Evolutionary conservation across 208 protist species (phyloP), one percentile per base, ranked within the genome.

Genomic region (Wallacemonas rigidus): DNA sequence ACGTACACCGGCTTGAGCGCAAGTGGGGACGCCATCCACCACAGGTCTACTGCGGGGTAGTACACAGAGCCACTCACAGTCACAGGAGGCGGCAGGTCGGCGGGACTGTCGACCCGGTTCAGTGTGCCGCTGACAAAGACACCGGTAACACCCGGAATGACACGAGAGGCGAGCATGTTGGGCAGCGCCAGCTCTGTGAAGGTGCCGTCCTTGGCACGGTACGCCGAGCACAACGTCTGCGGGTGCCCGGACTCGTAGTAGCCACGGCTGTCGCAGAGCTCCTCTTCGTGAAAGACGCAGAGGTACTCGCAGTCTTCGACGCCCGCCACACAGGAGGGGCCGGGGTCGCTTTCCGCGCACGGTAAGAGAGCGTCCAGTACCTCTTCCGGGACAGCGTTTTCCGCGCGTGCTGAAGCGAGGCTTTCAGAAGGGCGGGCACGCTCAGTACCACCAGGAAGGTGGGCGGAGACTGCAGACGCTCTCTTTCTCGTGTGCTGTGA

Each of bases 21-120:
- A 36, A 95, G 75, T 5, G 88, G 90, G 2, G 87, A 88, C 1
- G 80, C 79, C 90, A 95, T 92, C 87, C 87, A 95, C 85, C 85
- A 95, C 55, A 89, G 26, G 57, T 95, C 84, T 2, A 78, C 67
- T 0, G 80, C 87, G 8, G 83, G 77, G 14, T 80, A 72, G 72
- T 88, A 91, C 2, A 47, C 55, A 62, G 75, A 50, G 2, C 79
- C 82, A 9, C 75, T 74, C 6, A 85, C 44, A 39, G 76, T 76
- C 38, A 95, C 43, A 1, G 77, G 45, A 1, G 48, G 41, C 1
- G 83, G 54, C 38, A 60, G 58, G 43, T 54, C 40, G 26, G 14
- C 36, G 2, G 17, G 15, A 11, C 70, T 44, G n/a, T 62, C 64
- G 47, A 68, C 64, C 0, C 62, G 68, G 62, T 85, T 78, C n/a